Conservation (phyloP, 352 stramenopile genomes). For the Pythium rishiriense region DNA sequence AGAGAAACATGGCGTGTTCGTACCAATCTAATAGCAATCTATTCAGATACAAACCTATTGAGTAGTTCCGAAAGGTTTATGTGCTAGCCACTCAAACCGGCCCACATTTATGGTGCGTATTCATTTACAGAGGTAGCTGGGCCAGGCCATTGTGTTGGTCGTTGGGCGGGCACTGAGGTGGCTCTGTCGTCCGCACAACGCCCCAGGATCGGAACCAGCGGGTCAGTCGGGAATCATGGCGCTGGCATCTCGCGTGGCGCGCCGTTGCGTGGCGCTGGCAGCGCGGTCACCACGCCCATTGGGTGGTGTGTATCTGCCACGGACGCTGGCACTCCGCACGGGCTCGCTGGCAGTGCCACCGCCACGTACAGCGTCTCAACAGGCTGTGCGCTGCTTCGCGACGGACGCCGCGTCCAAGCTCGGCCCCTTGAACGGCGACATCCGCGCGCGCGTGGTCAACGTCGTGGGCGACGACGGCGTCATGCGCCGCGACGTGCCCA, state of each 20-base stretch:
- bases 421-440: conserved; percentile 61
- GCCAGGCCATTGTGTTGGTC: conserved; percentile 15
- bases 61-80: not conserved
- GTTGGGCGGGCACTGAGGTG: not conserved
- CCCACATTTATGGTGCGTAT: conserved; percentile 9
- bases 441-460: conserved; percentile 51
- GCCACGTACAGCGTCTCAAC: too few species aligned
- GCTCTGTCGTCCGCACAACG: conserved; percentile 14
- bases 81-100: not conserved
- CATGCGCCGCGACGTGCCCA: conserved; percentile 51
- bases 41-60: not conserved
- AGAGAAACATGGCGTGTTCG: not conserved
- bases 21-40: not conserved
- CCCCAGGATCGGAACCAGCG: not conserved
- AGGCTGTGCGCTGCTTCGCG: conserved; percentile 14
- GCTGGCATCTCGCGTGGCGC: conserved; percentile 7
- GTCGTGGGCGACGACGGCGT: conserved; percentile 55
- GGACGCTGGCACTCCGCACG: not conserved
- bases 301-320: too few species aligned
- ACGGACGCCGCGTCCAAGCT: conserved; percentile 35
- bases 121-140: conserved; percentile 10
- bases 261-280: conserved; percentile 10
- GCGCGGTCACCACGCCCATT: not conserved
- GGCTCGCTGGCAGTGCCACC: not conserved
- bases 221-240: conserved; percentile 22